Evolutionary conservation across 2,329 filamentous ascomycete species (phyloP).

Genomic region (Phialophora tarda): DNA sequence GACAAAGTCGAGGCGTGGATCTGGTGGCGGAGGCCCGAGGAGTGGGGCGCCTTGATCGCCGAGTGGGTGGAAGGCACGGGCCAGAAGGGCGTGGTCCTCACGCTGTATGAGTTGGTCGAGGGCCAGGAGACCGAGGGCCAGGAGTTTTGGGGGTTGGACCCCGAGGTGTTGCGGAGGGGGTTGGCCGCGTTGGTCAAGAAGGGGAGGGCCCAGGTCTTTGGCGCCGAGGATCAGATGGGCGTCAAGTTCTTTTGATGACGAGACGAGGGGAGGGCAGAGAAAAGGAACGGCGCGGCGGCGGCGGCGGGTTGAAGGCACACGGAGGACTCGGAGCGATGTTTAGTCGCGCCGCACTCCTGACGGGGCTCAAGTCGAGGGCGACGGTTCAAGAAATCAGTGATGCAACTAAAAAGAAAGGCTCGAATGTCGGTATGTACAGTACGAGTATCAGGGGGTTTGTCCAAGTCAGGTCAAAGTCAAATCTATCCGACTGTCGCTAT

Average conservation of each 20-base stretch:
- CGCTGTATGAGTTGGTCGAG: slow-evolving; percentile 87
- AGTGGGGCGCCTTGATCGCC: slow-evolving; percentile 83
- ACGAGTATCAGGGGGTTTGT: no score
- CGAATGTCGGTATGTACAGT: no score
- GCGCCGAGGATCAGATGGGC: slow-evolving; percentile 82
- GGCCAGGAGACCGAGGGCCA: slow-evolving; percentile 72
- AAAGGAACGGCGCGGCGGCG: background rate
- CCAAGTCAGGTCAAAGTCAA: background rate
- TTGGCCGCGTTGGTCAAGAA: slow-evolving; percentile 83
- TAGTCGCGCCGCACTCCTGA: background rate
- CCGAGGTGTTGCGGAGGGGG: slow-evolving; percentile 77
- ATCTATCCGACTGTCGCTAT: background rate
- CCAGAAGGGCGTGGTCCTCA: slow-evolving; percentile 86
- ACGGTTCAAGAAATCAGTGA: no score
- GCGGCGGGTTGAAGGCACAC: background rate
- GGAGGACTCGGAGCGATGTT: background rate
- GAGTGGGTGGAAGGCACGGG: slow-evolving; percentile 85
- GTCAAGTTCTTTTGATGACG: slow-evolving; percentile 88
- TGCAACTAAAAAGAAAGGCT: no score
- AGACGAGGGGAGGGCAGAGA: background rate
- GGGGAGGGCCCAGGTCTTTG: slow-evolving; percentile 92
- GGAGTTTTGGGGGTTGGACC: slow-evolving; percentile 91
- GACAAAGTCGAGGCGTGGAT: slow-evolving; percentile 39
- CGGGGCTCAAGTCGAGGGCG: background rate
- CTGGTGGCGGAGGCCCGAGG: slow-evolving; percentile 79